Evolutionary conservation across 768 basidiomycete species (phyloP), one percentile per base, ranked within the genome.

Genomic region (Rhizopogon vesiculosus): DNA sequence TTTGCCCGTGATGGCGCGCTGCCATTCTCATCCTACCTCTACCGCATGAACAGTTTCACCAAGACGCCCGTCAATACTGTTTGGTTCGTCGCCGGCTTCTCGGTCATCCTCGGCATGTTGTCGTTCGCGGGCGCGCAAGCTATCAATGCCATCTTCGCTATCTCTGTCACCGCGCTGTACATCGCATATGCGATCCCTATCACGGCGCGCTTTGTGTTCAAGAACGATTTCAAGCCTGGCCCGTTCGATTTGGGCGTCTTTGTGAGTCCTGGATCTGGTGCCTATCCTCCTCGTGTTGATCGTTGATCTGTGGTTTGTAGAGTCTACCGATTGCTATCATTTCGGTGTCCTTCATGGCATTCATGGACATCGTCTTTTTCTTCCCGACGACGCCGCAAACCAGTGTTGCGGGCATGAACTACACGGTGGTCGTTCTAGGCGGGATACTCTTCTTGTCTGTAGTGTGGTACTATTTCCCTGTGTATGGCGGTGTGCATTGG

Each of bases 401-500:
- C 1, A 67, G 62, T 35, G 68, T 70, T 5, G 67, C 72, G 9
- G 69, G 72, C 45, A 86, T 88, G 85, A 88, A 87, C 66, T 87
- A 87, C 61, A 77, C 80, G 1, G 73, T 83, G 28, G 79, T 84
- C 22, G 84, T 88, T 4, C 69, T 81, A 7, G 80, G 80, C 0
- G 84, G 80, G 2, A 74, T 80, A 3, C 65, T 85, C 54, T 43
- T 74, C 18, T 73, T 86, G 18, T 35, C 82, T 1, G 61, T 82
- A 5, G 59, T 71, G 0, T 88, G 81, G 71, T 89, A 82, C 66
- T 87, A 80, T 70, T 74, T 84, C 65, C 83, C 84, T 0, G 68
- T 69, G 25, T 85, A 85, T 58, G 85, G 86, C 16, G 87, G 86
- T 16, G 71, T 74, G 7, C 67, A 82, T 61, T 87, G 85, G 85